Evolutionary conservation across 2,329 filamentous ascomycete species (phyloP), one percentile per base, ranked within the genome.

Genomic region (Rutstroemia sydowiana): DNA sequence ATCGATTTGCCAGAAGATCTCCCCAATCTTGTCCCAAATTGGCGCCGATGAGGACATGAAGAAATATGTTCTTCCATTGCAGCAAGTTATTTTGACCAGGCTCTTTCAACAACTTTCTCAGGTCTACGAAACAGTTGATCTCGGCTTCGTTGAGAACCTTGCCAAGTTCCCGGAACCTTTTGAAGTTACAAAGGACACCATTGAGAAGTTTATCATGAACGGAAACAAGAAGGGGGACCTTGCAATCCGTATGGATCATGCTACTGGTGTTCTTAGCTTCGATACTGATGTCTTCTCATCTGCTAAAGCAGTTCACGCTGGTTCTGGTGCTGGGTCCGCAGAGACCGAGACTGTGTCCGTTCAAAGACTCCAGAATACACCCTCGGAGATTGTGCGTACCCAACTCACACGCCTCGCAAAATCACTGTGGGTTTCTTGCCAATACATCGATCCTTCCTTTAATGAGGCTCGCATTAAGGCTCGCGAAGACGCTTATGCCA

Each of bases 161-260:
- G 93, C 93, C 57, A 81, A 93, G 66, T 98, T 98, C 78, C 93
- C 93, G 9, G 91, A 95, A 68, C 89, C 93, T 39, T 97, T 95
- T 80, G 87, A 96, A 73, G 90, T 97, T 61, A 87, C 81, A 58
- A 84, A 87, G 49, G 83, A 85, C 60, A 95, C 88, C 56, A 95
- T 98, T 61, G 93, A 98, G 77, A 98, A 97, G 75, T 98, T 98
- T 78, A 97, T 98, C 78, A 98, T 98, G 93, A 98, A 98, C 71
- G 93, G 93, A 58, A 97, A 95, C 81, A 98, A 98, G 83, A 98
- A 98, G 81, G 93, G 93, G 52, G 93, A 98, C 64, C 79, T 98
- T 42, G 87, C 93, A 49, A 95, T 98, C 63, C 90, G 93, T 56
- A 89, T 97, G 72, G 88, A 97, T 68, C 93, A 98, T 68, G 90